Base-by-base conservation (phyloP, 495 filamentous ascomycete species). In the Penicillium lagena region DNA sequence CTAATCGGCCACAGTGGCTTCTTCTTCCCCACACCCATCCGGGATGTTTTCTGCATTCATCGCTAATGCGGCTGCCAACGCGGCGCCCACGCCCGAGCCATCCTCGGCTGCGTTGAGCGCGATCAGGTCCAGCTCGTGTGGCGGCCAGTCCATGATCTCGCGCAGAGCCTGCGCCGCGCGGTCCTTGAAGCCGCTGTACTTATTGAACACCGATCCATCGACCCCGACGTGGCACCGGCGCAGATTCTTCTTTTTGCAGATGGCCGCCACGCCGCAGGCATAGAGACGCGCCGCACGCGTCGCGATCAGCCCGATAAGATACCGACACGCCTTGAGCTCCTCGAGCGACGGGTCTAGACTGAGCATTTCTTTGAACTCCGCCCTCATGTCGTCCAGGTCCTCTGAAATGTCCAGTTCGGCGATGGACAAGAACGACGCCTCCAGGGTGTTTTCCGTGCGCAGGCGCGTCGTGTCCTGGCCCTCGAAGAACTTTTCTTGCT, bases 191-290 rank as follows among this genome's bases (percentile, higher is more conserved):
- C 89, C 85, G 7, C 86, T 85, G 63, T 95, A 94, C 59, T 93
- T 94, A 73, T 90, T 91, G 70, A 96, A 95, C 15, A 95, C 87
- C 2, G 85, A 86, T 9, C 90, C 90, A 54, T 96, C 89, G 29
- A 91, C 90, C 40, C 89, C 90, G n/a, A 95, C 89, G 57, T 91
- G 87, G 70, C 86, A 91, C 4, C 75, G 71, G 37, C 75, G 63
- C 42, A 85, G 81, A 28, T 77, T 75, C 66, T 93, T 95, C 78
- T 91, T 95, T 67, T 79, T 90, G 73, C 84, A 86, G 47, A 96
- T 94, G 39, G 89, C 90, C 6, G 89, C 87, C 47, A 95, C 86
- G 40, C 90, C 90, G 55, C 90, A 96, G 22, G 90, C 83, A 13
- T 89, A 91, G 12, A 96, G 79, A 40, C 90, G 85, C 42, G 90